Evolutionary conservation across 2,329 filamentous ascomycete genomes (phyloP).

Genomic region (Fusarium gaditjirri): DNA sequence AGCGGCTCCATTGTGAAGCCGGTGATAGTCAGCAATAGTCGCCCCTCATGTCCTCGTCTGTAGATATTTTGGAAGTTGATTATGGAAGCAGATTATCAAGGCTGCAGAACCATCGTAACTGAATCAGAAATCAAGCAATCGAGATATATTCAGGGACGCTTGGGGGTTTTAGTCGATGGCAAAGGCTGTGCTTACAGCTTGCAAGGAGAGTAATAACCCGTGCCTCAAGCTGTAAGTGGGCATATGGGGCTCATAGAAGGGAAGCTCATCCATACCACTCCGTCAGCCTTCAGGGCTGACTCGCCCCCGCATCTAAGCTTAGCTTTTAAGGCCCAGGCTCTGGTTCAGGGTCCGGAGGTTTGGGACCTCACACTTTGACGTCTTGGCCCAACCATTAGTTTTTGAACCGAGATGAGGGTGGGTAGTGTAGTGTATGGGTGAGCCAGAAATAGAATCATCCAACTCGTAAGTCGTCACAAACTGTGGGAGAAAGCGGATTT

Average conservation of each 20-base stretch:
- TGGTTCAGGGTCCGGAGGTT: conserved; percentile 12
- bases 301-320: conserved; percentile 19
- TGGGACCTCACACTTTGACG: conserved; percentile 1
- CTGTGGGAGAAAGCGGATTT: not conserved
- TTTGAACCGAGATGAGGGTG: conserved; percentile 37
- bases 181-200: conserved; percentile 22
- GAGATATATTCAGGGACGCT: conserved; percentile 7
- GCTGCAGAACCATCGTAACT: conserved; percentile 2
- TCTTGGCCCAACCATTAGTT: conserved; percentile 25
- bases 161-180: conserved; percentile 10
- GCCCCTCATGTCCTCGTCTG: conserved; percentile 18
- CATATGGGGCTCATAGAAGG: conserved; percentile 4
- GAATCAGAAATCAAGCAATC: conserved; percentile 12
- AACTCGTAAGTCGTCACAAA: not conserved
- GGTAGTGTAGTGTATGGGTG: not conserved
- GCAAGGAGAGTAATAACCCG: conserved; percentile 7
- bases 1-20: conserved; percentile 38
- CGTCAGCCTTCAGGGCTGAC: conserved; percentile 29
- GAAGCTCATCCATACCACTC: conserved; percentile 8
- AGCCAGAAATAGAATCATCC: conserved; percentile 33
- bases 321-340: conserved; percentile 9
- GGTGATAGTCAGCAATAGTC: conserved; percentile 18
- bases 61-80: not conserved
- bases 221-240: conserved; percentile 10
- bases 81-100: not conserved